These are phyloP conservation scores for Collybia sp. DNA, from an alignment of 768 basidiomycete genomes.

Conservation along the genomic window DNA sequence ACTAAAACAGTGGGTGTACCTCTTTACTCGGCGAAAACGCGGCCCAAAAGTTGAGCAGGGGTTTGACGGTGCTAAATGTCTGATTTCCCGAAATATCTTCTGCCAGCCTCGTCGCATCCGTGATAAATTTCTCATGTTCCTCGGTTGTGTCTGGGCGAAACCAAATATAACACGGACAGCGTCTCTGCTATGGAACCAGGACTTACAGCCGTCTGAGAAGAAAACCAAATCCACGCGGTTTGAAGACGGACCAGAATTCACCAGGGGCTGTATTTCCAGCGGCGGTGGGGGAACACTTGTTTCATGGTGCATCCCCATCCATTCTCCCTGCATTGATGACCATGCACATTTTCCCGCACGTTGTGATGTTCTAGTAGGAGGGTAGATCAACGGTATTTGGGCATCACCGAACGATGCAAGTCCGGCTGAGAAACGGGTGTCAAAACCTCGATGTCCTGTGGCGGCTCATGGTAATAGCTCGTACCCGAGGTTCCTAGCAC, in stretches of 20 bases:
- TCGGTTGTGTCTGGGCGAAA: constrained; percentile 40
- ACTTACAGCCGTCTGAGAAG: constrained; percentile 75
- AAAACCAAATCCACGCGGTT: constrained; percentile 76
- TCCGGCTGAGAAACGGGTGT: no score
- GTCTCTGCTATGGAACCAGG: neutral
- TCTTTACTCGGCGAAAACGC: constrained; percentile 73
- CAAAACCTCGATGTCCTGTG: no score
- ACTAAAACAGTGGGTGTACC: constrained; percentile 28
- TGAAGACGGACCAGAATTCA: constrained; percentile 52
- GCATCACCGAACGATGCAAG: no score
- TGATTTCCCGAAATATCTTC: constrained; percentile 67
- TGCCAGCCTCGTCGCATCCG: constrained; percentile 63
- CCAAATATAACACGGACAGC: neutral
- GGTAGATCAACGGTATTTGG: no score
- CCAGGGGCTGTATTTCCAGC: constrained; percentile 52
- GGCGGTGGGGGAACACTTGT: constrained; percentile 27
- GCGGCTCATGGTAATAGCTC: no score
- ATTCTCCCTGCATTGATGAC: no score
- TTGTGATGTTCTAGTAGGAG: no score
- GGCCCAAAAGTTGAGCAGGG: constrained; percentile 79
- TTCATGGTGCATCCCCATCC: no score
- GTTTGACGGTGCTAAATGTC: constrained; percentile 72
- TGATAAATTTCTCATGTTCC: constrained; percentile 60
- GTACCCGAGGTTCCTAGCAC: no score
- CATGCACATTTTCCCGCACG: no score